Conservation (phyloP, 2,329 filamentous ascomycete genomes). For the Talaromyces funiculosus region DNA sequence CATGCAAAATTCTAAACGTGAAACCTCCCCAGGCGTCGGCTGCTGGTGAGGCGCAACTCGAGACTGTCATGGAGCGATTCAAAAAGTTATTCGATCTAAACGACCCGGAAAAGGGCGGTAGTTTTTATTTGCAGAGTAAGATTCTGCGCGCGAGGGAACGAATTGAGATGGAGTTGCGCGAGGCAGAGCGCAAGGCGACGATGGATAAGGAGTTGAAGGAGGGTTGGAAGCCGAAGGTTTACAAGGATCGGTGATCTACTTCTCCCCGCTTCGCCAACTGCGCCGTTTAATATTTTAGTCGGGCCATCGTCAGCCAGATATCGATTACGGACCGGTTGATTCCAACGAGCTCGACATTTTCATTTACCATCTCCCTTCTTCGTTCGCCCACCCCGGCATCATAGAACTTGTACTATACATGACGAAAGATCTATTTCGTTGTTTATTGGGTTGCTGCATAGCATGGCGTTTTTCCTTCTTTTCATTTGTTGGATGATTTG, state of each 20-base stretch:
- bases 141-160: conserved; percentile 84
- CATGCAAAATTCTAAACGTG: conserved; percentile 94
- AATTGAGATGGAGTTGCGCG: conserved; percentile 78
- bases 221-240: conserved; percentile 92
- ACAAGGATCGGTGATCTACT: conserved; percentile 65
- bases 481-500: conserved; percentile 17
- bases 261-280: no score
- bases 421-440: conserved; percentile 6
- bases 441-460: conserved; percentile 29
- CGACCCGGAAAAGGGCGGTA: conserved; percentile 90
- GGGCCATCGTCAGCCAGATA: background rate
- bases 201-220: conserved; percentile 73
- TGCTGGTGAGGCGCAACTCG: conserved; percentile 62
- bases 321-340: background rate
- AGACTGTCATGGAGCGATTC: conserved; percentile 77
- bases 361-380: conserved; percentile 13
- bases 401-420: conserved; percentile 15
- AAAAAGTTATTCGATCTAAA: conserved; percentile 93
- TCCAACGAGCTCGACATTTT: conserved; percentile 2
- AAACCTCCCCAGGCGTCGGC: conserved; percentile 68
- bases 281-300: background rate
- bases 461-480: conserved; percentile 32
- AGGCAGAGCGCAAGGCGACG: conserved; percentile 63
- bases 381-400: conserved; percentile 8
- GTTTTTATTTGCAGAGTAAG: conserved; percentile 98